Base-by-base conservation (phyloP, 768 basidiomycete species). In the Auricularia sp. region DNA sequence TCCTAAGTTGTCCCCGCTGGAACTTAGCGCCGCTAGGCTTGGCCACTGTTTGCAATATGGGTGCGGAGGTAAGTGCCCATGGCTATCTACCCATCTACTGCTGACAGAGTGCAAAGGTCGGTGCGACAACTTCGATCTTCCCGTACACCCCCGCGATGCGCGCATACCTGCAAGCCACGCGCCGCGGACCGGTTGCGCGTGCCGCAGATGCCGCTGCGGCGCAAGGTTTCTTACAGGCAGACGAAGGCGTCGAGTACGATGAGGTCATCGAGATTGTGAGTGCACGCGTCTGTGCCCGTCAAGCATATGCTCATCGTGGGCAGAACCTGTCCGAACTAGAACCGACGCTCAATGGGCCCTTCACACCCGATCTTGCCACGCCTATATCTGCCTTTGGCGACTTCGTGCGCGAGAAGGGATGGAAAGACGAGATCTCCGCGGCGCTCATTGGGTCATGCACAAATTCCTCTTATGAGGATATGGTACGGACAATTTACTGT, bases 21-120 rank as follows among this genome's bases (percentile, higher is more conserved):
- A 42, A 8, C 39, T 42, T 14, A 42, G 39, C 13, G 7, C 1
- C 39, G 8, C 7, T 14, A 42, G 90, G 92, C 64, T 78, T 97
- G 63, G 97, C 96, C 1, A 98, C 97, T 1, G 90, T 99, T 64
- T 90, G 92, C 54, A 98, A 99, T 76, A 99, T 98, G 97, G 97
- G 97, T 62, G 97, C 97, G 13, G 97, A 99, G 79, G 56, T 59
- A 33, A 10, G 24, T 11, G 7, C 4, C 34, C 6, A 59, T 29
- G 33, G 56, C 8, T 33, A 29, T 13, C 56, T 59, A 24, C 29
- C 29, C 29, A 29, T 29, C 29, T 29, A 29, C 29, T 29, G 29
- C 29, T 29, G 29, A 59, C 24, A 14, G 5, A 11, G 8, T n/a
- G 13, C 56, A 8, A 6, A 59, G 56, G 95, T 98, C n/a, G 97